Base-by-base conservation (phyloP, 306 rosid genomes). In the Hippophae gyantsensis region DNA sequence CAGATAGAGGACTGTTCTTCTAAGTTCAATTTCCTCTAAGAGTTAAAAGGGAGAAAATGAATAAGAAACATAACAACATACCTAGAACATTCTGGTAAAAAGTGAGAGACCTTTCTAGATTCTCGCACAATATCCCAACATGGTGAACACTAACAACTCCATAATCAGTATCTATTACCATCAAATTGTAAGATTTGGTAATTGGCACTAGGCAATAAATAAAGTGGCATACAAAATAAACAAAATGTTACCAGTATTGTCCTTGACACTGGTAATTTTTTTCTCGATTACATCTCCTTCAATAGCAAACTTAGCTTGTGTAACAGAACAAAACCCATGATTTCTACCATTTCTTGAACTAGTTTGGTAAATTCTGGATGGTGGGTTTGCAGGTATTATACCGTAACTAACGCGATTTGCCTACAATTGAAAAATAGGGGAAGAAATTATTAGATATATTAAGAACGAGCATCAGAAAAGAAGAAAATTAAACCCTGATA, bases 141-240 rank as follows among this genome's bases (percentile, higher is more conserved):
- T 92, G 99, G 86, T 92, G 99, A 55, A 92, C 65, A 54, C 74
- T 60, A 62, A 83, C 95, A 9, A 84, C 83, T n/a, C 96, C 96
- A 68, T 78, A 85, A 80, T 87, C 96, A 87, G 84, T 65, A 61
- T 7, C 61, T 54, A 53, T 32, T 13, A 69, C 48, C 69, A 76
- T 50, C 65, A 72, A 47, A 18, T 18, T 18, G 23, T 18, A 18
- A 18, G 1, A 18, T 18, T 18, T 18, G 23, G 23, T 18, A 18
- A 18, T 13, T 50, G 40, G 13, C 13, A 43, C 2, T 10, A n/a
- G 10, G 2, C 41, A 1, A 1, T 5, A 18, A 10, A 18, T 44
- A 43, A 64, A 63, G 60, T 11, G 7, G 61, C 53, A 42, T 50
- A 42, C 57, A 27, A 46, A 52, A 50, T 8, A 3, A 8, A 10